A percentile compares a stretch with the other conserved stretches of the same genome.
Conservation (phyloP, 805 yeast genomes). For the Limtongozyma cylindracea region DNA sequence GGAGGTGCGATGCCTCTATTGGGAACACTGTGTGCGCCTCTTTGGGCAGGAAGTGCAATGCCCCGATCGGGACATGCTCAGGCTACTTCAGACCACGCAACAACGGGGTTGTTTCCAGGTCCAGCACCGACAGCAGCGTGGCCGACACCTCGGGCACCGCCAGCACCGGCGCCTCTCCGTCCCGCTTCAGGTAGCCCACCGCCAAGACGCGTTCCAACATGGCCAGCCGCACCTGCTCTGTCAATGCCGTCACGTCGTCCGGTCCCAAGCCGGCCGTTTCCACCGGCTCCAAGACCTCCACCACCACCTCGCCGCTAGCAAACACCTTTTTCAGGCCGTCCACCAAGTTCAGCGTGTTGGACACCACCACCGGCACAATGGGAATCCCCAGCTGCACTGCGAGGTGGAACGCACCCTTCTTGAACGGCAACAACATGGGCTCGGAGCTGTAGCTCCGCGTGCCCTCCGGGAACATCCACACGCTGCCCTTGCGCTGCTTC, state of each 20-base stretch:
- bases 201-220: slow-evolving; percentile 22
- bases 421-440: slow-evolving; percentile 62
- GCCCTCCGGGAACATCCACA: slow-evolving; percentile 93
- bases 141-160: no score
- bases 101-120: no score
- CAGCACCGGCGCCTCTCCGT: no score
- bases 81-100: no score
- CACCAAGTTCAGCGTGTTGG: slow-evolving; percentile 61
- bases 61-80: no score
- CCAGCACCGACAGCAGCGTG: no score
- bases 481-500: slow-evolving; percentile 37
- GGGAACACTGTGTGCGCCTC: no score
- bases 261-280: slow-evolving; percentile 41
- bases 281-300: slow-evolving; percentile 67
- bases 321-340: slow-evolving; percentile 36
- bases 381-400: slow-evolving; percentile 88
- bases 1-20: no score
- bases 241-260: slow-evolving; percentile 42
- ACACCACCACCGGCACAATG: slow-evolving; percentile 65
- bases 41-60: no score
- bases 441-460: slow-evolving; percentile 61
- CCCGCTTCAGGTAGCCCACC: slow-evolving; percentile 14
- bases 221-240: slow-evolving; percentile 22
- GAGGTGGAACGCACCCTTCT: slow-evolving; percentile 94
- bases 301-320: slow-evolving; percentile 48